Evolutionary conservation across 2,329 filamentous ascomycete species (phyloP), one percentile per base, ranked within the genome.

Genomic region (Aureobasidium subglaciale): DNA sequence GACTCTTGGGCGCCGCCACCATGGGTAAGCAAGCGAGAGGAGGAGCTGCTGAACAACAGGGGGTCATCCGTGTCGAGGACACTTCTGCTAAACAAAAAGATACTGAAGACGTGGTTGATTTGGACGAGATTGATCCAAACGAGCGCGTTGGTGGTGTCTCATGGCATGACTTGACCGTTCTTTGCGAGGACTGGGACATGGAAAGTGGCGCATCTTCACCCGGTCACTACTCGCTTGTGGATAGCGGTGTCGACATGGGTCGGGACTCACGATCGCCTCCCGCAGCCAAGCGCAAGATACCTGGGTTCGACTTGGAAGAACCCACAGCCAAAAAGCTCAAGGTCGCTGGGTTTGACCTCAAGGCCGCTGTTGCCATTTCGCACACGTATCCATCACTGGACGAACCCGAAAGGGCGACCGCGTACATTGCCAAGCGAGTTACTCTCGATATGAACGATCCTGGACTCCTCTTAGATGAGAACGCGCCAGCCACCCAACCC

Each of bases 361-460:
- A 58, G 68, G 80, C 71, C 70, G 77, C 38, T 71, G 42, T 76
- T 46, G 68, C 73, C 4, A 67, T 83, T 42, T 77, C 82, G 38
- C 76, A 81, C 27, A 84, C 85, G 2, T 78, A 87, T 2, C 86
- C 87, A 1, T 84, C 84, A 3, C 85, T 96, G 62, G 88, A 95
- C 65, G 83, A 95, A 59, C 93, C 91, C 15, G 84, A 91, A 64
- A 78, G 81, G 56, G 81, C 83, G 5, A 90, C 88, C 1, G 78
- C 84, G 13, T 83, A 83, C 61, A 79, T 90, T 40, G 84, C 88
- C 3, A 91, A 90, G 70, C 85, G 84, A 41, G 86, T 96, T 22
- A 82, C 85, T 1, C 78, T 99, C 50, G 91, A 97, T 64, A 80
- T 93, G 70, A 91, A 90, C 63, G 93, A 99, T 66, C 88, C 91